Conservation (phyloP, 805 yeast species). For the Metschnikowia gruessii region DNA sequence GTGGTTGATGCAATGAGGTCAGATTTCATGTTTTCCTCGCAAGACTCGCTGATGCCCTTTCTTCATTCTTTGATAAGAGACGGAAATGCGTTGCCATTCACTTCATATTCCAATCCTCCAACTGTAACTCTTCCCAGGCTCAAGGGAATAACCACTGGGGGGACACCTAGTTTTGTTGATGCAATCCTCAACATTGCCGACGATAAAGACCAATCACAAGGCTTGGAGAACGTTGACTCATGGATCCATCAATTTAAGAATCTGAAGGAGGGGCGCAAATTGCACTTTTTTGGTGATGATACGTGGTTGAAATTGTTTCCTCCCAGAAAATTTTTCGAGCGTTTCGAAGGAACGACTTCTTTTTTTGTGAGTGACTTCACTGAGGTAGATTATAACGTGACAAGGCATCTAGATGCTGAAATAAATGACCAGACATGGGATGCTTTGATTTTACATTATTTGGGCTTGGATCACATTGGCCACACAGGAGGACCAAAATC, state of each 20-base stretch:
- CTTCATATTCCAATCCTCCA: conserved; percentile 92
- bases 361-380: conserved; percentile 94
- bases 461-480: conserved; percentile 96
- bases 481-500: conserved; percentile 94
- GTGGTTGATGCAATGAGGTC: conserved; percentile 92
- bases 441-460: conserved; percentile 78
- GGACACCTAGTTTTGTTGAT: conserved; percentile 90
- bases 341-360: conserved; percentile 83
- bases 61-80: conserved; percentile 61
- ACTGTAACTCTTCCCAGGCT: conserved; percentile 94
- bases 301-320: conserved; percentile 96
- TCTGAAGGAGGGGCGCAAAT: conserved; percentile 33
- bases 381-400: conserved; percentile 90
- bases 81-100: conserved; percentile 80
- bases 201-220: conserved; percentile 70
- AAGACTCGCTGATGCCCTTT: conserved; percentile 58
- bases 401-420: conserved; percentile 73
- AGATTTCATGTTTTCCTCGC: conserved; percentile 72
- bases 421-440: conserved; percentile 65
- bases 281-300: conserved; percentile 95
- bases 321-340: conserved; percentile 46
- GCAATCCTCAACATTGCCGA: conserved; percentile 94
- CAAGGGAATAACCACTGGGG: conserved; percentile 91
- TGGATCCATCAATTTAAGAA: conserved; percentile 71
- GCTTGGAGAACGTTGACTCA: conserved; percentile 72